A percentile compares a stretch with the other conserved stretches of the same genome.
phyloP scores from a whole-genome alignment of 495 filamentous ascomycete species.

The Aspergillus heteromorphus region DNA sequence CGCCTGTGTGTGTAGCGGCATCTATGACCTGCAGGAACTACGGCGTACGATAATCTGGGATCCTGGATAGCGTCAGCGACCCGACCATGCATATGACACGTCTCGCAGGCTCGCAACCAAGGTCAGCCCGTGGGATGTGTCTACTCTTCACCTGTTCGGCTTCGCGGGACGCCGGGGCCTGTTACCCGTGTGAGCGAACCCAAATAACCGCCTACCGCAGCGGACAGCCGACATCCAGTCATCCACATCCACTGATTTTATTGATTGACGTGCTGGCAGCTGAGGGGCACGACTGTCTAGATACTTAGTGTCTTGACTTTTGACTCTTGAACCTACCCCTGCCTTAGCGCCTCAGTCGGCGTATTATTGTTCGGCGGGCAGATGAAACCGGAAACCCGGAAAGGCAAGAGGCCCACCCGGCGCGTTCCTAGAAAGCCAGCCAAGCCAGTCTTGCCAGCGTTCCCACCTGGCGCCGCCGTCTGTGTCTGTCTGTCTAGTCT shows the following conservation, averaged over 20 bases:
- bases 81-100: neutral
- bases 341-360: constrained; percentile 14
- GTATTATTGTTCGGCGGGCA: constrained; percentile 11
- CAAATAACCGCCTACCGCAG: neutral
- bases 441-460: too few species aligned
- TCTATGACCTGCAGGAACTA: neutral
- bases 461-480: too few species aligned
- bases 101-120: neutral
- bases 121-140: neutral
- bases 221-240: neutral
- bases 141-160: neutral
- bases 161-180: neutral
- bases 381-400: constrained; percentile 21
- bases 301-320: too few species aligned
- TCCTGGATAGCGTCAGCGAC: neutral
- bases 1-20: neutral
- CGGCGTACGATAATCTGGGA: neutral
- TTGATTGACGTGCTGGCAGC: constrained; percentile 3
- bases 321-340: constrained; percentile 8
- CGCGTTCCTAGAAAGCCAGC: neutral
- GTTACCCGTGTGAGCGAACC: neutral
- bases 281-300: too few species aligned
- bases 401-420: constrained; percentile 7
- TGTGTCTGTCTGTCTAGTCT: too few species aligned
- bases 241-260: too few species aligned